Evolutionary conservation across 148 eudicot genomes (phyloP), one percentile per base, ranked within the genome.

Genomic region (Linanthus parryae): DNA sequence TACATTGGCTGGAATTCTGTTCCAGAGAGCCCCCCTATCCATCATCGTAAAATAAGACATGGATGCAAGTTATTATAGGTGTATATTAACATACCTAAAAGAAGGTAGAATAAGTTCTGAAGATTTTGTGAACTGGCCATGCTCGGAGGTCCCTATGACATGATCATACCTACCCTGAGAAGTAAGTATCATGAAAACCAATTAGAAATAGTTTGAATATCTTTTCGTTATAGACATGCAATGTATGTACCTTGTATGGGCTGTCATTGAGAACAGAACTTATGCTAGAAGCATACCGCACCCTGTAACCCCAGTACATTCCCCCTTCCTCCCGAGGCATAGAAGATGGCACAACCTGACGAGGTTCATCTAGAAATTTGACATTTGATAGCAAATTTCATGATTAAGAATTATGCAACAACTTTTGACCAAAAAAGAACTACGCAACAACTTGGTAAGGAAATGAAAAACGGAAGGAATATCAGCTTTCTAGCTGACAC

Each of bases 131-230:
- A 52, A 66, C 25, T 64, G 68, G n/a, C 99, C 99, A 71, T 87
- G 99, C 72, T 92, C 99, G 25, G 99, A 92, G 68, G 99, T 92
- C 40, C 99, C 99, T 52, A 92, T 84, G 64, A 83, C 65, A 75
- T 84, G 69, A 78, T 92, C 96, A 74, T 92, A 92, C 37, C 99
- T 94, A 63, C 81, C 84, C 99, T 92, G 57, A 41, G 62, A 40
- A 54, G 44, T 9, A 44, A 35, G 27, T 30, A 56, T 44, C 5
- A 24, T 10, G n/a, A 47, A 39, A 40, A 20, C 20, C 10, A 44
- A 4, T 12, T 28, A 67, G 24, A 26, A 65, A 12, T 15, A 8
- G 17, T 8, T 28, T 14, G 25, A 42, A 22, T 0, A n/a, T 23
- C 16, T 36, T 16, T 29, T 20, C 35, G 11, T 15, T 18, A 26